Percentiles rank a stretch among this genome's conserved stretches.
phyloP scores from a whole-genome alignment of 495 filamentous ascomycete species.

The Daldinia grandis region DNA sequence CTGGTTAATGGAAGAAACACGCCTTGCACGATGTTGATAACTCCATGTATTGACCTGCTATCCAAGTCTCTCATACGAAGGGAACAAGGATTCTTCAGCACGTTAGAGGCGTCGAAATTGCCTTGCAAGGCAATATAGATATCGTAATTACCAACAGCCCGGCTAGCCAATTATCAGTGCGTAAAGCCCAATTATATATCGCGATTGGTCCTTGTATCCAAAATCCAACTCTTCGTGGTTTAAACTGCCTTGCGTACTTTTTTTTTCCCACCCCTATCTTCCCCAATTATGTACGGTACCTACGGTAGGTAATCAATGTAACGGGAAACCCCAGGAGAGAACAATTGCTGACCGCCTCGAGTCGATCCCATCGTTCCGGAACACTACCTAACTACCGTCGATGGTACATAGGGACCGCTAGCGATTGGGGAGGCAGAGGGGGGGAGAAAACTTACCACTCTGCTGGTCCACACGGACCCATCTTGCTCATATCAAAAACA shows the following conservation, averaged over 20 bases:
- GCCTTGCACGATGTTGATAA: not conserved
- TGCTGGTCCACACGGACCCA: not conserved
- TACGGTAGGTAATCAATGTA: not conserved
- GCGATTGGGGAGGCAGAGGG: not conserved
- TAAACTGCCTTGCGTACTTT: not conserved
- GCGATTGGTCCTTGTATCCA: not conserved
- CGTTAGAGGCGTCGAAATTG: conserved; percentile 8
- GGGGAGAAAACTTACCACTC: not conserved
- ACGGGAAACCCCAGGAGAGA: not conserved
- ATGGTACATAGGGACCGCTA: not conserved
- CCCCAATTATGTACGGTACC: not conserved
- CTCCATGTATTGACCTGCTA: not conserved
- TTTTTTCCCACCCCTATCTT: conserved; percentile 1
- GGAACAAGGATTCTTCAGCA: conserved; percentile 1
- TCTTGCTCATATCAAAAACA: not conserved
- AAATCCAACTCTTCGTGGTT: not conserved
- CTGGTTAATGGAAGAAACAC: not conserved
- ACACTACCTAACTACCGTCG: conserved; percentile 5
- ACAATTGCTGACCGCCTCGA: conserved; percentile 8
- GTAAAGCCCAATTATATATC: not conserved
- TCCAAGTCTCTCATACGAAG: not conserved
- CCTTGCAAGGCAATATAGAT: not conserved
- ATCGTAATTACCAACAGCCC: not conserved
- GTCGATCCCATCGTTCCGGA: conserved; percentile 4
- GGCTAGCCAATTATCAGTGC: not conserved